Evolutionary conservation across 306 rosid genomes (phyloP), one percentile per base, ranked within the genome.

Genomic region (Ormosia semicastrata): DNA sequence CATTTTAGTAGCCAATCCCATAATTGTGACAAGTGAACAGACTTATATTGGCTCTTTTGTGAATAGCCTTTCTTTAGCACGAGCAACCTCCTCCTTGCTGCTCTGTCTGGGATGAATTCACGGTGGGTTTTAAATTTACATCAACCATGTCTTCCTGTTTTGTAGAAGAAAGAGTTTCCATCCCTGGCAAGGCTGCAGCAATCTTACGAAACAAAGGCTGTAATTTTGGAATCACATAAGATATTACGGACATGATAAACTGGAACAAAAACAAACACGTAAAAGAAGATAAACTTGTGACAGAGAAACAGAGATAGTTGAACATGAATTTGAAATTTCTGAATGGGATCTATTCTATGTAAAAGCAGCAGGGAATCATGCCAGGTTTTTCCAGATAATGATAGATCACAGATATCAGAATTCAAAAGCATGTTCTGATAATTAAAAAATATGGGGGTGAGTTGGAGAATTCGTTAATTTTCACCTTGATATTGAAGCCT

Each of bases 151-250:
- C 97, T 76, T 91, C 97, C 59, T 93, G 94, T 78, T 89, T 95
- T 15, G 98, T 77, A 57, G 98, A 91, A 58, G 97, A 90, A 68
- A 93, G 95, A 73, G 92, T 79, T 76, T 90, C 97, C 97, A 93
- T 95, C 86, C 98, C 97, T 7, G 98, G 98, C 91, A 95, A 85
- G 24, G 98, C 94, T 34, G 94, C 88, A 36, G 98, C 98, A 67
- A 93, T 95, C 89, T 95, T 91, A 29, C 97, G 94, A 80, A 91
- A 90, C 62, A 93, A 89, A 67, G 97, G 97, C 98, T 93, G 94
- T 91, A 85, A 62, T 46, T 50, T 78, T 81, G 68, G 71, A 80
- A 43, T 63, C 32, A 59, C 64, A 9, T 7, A 8, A 71, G 78
- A 65, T 34, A 69, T 9, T 4, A 66, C 67, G 60, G 36, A 47